Conservation (phyloP, 495 filamentous ascomycete genomes). For the Penicillium fimorum region DNA sequence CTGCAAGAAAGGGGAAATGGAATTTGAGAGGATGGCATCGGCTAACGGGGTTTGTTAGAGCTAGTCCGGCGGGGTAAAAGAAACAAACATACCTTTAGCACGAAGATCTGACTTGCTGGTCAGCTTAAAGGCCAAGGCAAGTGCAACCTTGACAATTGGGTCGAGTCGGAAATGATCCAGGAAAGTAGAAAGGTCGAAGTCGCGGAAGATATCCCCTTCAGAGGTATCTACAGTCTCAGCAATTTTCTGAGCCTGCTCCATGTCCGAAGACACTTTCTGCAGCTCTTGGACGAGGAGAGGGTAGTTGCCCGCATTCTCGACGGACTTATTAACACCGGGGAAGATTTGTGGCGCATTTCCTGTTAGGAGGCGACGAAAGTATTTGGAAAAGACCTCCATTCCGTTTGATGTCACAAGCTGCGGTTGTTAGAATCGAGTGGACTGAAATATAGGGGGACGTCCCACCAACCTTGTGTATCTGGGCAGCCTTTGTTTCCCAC, state of each 20-base stretch:
- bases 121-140: slow-evolving; percentile 84
- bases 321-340: slow-evolving; percentile 64
- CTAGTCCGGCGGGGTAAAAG: slow-evolving; percentile 8
- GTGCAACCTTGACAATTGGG: slow-evolving; percentile 78
- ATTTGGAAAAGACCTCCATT: slow-evolving; percentile 93
- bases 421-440: slow-evolving; percentile 14
- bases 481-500: slow-evolving; percentile 90
- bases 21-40: slow-evolving; percentile 77
- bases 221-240: slow-evolving; percentile 87
- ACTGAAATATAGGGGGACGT: too few relatives aligned
- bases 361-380: slow-evolving; percentile 83
- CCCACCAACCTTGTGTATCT: slow-evolving; percentile 77
- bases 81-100: slow-evolving; percentile 70
- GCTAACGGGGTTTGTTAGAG: slow-evolving; percentile 53
- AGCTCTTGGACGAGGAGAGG: slow-evolving; percentile 79
- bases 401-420: slow-evolving; percentile 92
- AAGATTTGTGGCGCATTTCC: slow-evolving; percentile 86
- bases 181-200: slow-evolving; percentile 91
- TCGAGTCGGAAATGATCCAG: slow-evolving; percentile 92
- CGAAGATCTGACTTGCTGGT: slow-evolving; percentile 75
- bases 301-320: slow-evolving; percentile 74
- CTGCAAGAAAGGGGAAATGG: slow-evolving; percentile 70
- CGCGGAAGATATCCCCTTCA: slow-evolving; percentile 85
- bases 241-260: slow-evolving; percentile 80
- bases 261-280: slow-evolving; percentile 75